These are phyloP conservation scores for Ustilago shanxiensis DNA, from an alignment of 1,284 basidiomycete species.

Conservation along the genomic window DNA sequence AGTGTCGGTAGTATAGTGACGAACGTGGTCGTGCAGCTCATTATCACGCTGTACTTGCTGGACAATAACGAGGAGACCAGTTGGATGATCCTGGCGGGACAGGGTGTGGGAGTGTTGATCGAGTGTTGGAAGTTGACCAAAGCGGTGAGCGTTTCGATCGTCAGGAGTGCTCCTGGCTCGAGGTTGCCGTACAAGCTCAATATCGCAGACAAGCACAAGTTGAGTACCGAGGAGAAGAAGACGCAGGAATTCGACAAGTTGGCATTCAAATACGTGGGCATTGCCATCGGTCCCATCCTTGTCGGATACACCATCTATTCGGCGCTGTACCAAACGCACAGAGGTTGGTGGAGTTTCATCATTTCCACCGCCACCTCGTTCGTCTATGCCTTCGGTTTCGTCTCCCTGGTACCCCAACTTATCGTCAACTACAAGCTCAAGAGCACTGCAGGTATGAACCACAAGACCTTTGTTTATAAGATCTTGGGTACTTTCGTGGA, in stretches of 20 bases:
- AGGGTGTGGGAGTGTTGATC: slow-evolving; percentile 81
- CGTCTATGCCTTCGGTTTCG: slow-evolving; percentile 97
- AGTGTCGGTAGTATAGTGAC: slow-evolving; percentile 79
- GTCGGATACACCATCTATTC: slow-evolving; percentile 90
- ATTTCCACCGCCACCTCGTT: slow-evolving; percentile 85
- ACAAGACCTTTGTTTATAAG: slow-evolving; percentile 98
- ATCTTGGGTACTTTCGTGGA: slow-evolving; percentile 86
- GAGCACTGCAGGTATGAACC: slow-evolving; percentile 91
- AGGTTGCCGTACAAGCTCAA: slow-evolving; percentile 82
- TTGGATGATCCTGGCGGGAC: slow-evolving; percentile 93
- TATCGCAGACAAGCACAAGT: slow-evolving; percentile 90
- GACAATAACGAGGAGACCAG: slow-evolving; percentile 94
- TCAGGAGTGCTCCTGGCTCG: slow-evolving; percentile 74
- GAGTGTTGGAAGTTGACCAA: slow-evolving; percentile 92
- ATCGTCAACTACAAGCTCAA: slow-evolving; percentile 83
- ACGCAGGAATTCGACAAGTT: slow-evolving; percentile 93
- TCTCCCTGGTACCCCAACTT: slow-evolving; percentile 73
- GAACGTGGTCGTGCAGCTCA: slow-evolving; percentile 85
- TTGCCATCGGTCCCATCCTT: slow-evolving; percentile 85
- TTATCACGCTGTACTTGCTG: slow-evolving; percentile 91
- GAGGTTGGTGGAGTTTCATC: slow-evolving; percentile 94
- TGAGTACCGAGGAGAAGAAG: slow-evolving; percentile 93
- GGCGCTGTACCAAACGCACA: slow-evolving; percentile 76
- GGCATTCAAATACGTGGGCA: slow-evolving; percentile 91
- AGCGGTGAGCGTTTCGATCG: slow-evolving; percentile 83